These are phyloP conservation scores for Scedosporium apiospermum DNA, from an alignment of 2,329 filamentous ascomycete genomes.

Conservation along the genomic window DNA sequence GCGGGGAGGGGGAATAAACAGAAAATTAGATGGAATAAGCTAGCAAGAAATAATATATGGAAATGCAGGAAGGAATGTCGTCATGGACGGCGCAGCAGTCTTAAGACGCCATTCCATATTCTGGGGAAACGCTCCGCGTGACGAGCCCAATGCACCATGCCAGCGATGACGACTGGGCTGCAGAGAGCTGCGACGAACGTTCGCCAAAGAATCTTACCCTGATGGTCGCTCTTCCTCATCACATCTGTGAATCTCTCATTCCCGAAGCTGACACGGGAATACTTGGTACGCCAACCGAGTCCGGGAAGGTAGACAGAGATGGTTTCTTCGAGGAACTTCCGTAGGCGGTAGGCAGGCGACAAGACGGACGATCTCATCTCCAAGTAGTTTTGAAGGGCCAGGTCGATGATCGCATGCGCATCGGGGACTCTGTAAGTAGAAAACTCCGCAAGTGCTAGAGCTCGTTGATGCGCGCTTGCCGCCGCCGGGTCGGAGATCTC, in stretches of 20 bases:
- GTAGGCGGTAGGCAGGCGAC: conserved; percentile 64
- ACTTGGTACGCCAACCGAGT: conserved; percentile 86
- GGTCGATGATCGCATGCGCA: conserved; percentile 81
- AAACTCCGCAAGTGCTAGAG: conserved; percentile 65
- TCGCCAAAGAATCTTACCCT: conserved; percentile 49
- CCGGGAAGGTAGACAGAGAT: conserved; percentile 66
- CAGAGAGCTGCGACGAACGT: background rate
- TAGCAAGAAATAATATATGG: too few species aligned
- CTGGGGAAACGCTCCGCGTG: background rate
- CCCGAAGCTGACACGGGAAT: conserved; percentile 84
- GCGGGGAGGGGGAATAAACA: too few species aligned
- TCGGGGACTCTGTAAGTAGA: conserved; percentile 65
- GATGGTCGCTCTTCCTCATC: conserved; percentile 56
- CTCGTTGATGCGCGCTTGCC: conserved; percentile 45
- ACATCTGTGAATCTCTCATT: conserved; percentile 88
- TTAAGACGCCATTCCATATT: background rate
- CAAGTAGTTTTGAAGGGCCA: conserved; percentile 82
- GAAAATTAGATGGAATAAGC: too few species aligned
- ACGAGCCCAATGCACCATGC: background rate
- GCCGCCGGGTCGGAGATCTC: conserved; percentile 22
- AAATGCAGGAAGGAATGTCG: background rate
- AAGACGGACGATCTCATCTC: conserved; percentile 89
- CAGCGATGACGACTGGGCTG: conserved; percentile 1
- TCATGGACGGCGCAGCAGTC: background rate
- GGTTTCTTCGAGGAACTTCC: conserved; percentile 81